phyloP scores from a whole-genome alignment of 768 basidiomycete genomes.

The Lepiota venenata region DNA sequence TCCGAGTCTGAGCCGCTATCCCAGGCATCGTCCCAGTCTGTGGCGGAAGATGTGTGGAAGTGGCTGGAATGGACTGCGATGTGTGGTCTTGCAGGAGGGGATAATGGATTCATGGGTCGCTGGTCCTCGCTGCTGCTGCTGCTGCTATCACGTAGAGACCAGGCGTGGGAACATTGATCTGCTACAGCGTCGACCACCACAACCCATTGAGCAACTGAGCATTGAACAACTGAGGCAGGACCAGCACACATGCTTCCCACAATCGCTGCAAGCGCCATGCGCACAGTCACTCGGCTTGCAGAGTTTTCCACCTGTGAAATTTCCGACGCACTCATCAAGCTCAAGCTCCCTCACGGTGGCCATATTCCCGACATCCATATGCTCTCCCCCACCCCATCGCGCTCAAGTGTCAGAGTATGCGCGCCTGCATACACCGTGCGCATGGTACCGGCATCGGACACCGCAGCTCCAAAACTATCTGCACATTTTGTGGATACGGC shows the following conservation, averaged over 20 bases:
- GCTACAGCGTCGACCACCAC: too few relatives aligned
- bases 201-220: too few relatives aligned
- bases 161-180: slow-evolving; percentile 2
- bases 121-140: not conserved
- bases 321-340: slow-evolving; percentile 86
- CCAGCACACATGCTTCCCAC: not conserved
- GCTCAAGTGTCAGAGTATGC: slow-evolving; percentile 40
- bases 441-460: slow-evolving; percentile 65
- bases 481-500: slow-evolving; percentile 84
- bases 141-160: not conserved
- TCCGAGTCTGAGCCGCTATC: slow-evolving; percentile 81
- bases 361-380: slow-evolving; percentile 74
- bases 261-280: slow-evolving; percentile 7
- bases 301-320: slow-evolving; percentile 75
- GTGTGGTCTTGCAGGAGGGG: slow-evolving; percentile 74
- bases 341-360: slow-evolving; percentile 69
- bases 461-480: slow-evolving; percentile 55
- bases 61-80: slow-evolving; percentile 57
- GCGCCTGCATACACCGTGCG: slow-evolving; percentile 87
- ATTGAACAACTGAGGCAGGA: too few relatives aligned
- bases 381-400: slow-evolving; percentile 40
- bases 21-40: slow-evolving; percentile 68
- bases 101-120: slow-evolving; percentile 46
- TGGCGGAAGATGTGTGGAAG: slow-evolving; percentile 29
- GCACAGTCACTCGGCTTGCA: slow-evolving; percentile 21